Evolutionary conservation across 2,329 filamentous ascomycete genomes (phyloP).

Genomic region (Neonectria coccinea): DNA sequence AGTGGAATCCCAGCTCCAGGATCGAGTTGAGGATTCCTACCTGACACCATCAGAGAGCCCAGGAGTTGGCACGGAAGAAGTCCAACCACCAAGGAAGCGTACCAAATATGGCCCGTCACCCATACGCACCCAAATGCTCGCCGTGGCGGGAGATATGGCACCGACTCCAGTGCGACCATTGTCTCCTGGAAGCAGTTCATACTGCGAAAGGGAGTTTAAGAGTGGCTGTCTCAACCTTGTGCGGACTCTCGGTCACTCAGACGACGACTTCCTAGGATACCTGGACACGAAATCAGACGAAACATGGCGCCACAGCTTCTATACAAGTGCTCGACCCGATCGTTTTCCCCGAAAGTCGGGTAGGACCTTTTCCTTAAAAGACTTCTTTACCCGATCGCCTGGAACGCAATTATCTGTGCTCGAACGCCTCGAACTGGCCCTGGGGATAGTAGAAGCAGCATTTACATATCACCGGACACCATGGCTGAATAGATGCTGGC

Average conservation of each 20-base stretch:
- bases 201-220: not conserved
- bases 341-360: not conserved
- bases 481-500: conserved; percentile 3
- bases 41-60: not conserved
- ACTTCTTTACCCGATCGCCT: not conserved
- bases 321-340: not conserved
- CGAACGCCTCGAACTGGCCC: not conserved
- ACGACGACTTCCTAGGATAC: not conserved
- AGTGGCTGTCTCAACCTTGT: not conserved
- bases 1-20: not conserved
- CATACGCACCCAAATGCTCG: not conserved
- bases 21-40: not conserved
- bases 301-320: not conserved
- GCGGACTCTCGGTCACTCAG: not conserved
- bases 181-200: not conserved
- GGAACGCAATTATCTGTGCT: not conserved
- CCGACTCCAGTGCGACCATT: not conserved
- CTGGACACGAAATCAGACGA: not conserved
- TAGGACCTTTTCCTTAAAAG: too few species aligned
- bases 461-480: not conserved
- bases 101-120: not conserved
- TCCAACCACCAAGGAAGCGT: not conserved
- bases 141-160: not conserved
- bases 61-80: not conserved
- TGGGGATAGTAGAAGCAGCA: not conserved